A percentile compares a stretch with the other conserved stretches of the same genome.
Evolutionary conservation across 257 asterid species (phyloP).

Genomic region (Nicotiana benthamiana): DNA sequence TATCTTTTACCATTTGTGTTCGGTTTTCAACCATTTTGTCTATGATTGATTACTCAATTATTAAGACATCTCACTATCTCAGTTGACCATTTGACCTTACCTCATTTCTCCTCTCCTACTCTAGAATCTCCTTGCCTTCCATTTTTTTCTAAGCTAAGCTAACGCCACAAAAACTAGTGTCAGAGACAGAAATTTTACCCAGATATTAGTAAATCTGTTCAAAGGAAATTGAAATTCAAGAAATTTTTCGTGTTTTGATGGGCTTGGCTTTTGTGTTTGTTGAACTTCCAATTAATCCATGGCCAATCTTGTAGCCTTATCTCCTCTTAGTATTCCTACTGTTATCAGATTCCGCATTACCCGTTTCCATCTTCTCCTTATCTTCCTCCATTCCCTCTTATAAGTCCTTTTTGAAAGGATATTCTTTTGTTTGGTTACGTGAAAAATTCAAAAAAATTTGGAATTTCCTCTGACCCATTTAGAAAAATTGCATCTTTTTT

Average conservation of each 20-base stretch:
- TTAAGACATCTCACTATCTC: background rate
- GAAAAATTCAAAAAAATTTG: background rate
- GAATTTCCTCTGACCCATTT: background rate
- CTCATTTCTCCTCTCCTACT: background rate
- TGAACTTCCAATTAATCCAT: constrained; percentile 7
- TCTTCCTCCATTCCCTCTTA: constrained; percentile 49
- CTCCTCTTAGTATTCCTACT: constrained; percentile 1
- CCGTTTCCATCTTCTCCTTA: constrained; percentile 37
- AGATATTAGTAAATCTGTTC: background rate
- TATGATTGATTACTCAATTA: background rate
- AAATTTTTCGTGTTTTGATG: constrained; percentile 16
- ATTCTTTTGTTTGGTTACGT: background rate
- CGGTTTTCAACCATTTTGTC: background rate
- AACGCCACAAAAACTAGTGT: background rate
- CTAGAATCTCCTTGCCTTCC: background rate
- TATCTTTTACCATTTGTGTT: background rate
- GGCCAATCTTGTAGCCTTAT: constrained; percentile 21
- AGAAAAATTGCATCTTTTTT: background rate
- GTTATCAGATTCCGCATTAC: constrained; percentile 30
- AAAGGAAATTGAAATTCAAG: background rate
- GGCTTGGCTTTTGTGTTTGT: constrained; percentile 1
- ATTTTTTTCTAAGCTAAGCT: background rate
- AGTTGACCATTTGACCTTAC: background rate
- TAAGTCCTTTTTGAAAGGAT: background rate
- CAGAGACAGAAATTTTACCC: background rate